Evolutionary conservation across 2,329 filamentous ascomycete species (phyloP), one percentile per base, ranked within the genome.

Genomic region (Xylariomycetidae sp.): DNA sequence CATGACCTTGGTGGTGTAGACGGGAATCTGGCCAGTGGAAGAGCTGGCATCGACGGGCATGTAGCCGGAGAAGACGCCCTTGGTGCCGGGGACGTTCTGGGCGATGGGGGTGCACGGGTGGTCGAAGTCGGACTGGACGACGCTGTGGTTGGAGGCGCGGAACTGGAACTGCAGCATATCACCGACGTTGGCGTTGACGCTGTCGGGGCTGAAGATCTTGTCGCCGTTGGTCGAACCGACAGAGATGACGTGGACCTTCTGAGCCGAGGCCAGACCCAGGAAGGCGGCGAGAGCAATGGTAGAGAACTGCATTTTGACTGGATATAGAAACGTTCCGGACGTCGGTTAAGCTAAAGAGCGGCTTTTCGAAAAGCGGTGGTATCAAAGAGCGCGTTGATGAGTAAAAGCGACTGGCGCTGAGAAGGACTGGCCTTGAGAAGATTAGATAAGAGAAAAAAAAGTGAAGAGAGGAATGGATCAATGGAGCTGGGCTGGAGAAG

Each of bases 121-220:
- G 49, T 82, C 78, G 50, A 89, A 90, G 49, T 70, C 77, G 29
- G 84, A 85, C 65, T 88, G 82, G 12, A 79, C 83, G 37, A 88
- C 76, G 31, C 83, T 88, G 71, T 90, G 85, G 67, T 89, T 89
- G 47, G 70, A 71, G 7, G 65, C 66, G 42, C 67, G 64, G 64
- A 82, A 82, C 58, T 81, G 75, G 67, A 82, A 82, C 60, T 80
- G 74, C 10, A 82, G 67, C 63, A 76, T 70, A 47, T 72, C 67
- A 43, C 85, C 84, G 3, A 67, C 60, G n/a, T 61, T 56, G 19
- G 79, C 83, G 42, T 65, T 67, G 54, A 90, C 57, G 50, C 71
- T 78, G 47, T 82, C 68, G 25, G 85, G 85, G 42, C 63, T 75
- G 67, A 78, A 89, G 40, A 63, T 70, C 37, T 83, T 62, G 29